Base-by-base conservation (phyloP, 2,329 filamentous ascomycete genomes). In the Fusarium phyllophilum region DNA sequence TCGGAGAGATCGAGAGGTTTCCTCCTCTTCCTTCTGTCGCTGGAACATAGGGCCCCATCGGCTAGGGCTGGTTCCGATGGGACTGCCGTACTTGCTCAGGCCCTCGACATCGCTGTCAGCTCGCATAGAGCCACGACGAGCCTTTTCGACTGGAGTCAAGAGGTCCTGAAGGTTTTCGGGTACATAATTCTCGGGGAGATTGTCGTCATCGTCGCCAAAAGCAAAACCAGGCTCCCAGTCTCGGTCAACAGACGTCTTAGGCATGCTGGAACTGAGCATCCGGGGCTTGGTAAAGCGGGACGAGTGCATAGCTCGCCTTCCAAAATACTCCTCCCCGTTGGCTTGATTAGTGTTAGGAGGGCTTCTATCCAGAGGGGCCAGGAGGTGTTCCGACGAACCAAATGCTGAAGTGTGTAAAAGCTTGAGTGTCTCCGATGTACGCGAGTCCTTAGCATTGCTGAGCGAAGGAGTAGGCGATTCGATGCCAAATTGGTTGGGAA, bases 401-500 rank as follows among this genome's bases (percentile, higher is more conserved):
- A 92, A 93, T 13, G 90, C 91, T 8, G 90, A 92, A n/a, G 86
- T 89, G 79, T 92, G 90, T 26, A 92, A 82, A 66, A 88, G 85
- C 80, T 91, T 92, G 33, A 93, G 83, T 12, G 90, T 89, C 75
- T 91, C 90, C 6, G 89, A 91, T 7, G 89, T 89, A 57, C 89
- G 86, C 6, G 85, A 83, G 56, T 91, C 90, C 75, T 90, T 90
- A 65, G 86, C 91, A 36, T 86, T 87, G 79, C 86, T 88, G 45
- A 94, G 87, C 2, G 94, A 95, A 4, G 92, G 90, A 5, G 94
- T 93, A 10, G 95, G 95, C 14, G 93, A 95, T 59, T 97, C 95
- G 75, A 98, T 86, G 20, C 94, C 94, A 78, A 98, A 98, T 77
- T 96, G 94, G 58, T 94, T 94, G 15, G 96, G 96, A 17, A 98